Percentiles rank a stretch among this genome's conserved stretches.
These are phyloP conservation scores for Mycena crocata DNA, from an alignment of 768 basidiomycete genomes.

Conservation along the genomic window DNA sequence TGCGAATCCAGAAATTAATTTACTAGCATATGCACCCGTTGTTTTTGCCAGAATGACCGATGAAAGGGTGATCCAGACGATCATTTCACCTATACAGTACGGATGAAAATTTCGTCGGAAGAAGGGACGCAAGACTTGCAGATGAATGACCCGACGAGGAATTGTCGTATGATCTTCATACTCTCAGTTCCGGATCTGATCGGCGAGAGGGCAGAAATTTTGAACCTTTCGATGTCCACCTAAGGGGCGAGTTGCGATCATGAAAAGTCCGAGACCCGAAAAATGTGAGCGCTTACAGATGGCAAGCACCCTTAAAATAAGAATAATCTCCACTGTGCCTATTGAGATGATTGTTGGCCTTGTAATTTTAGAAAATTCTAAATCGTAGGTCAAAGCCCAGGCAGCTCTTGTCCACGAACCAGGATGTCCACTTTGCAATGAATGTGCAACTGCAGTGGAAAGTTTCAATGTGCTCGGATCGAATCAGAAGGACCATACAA, in stretches of 20 bases:
- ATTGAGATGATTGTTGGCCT: conserved; percentile 38
- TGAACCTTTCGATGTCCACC: conserved; percentile 25
- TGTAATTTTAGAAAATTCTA: background rate
- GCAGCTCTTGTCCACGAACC: conserved; percentile 15
- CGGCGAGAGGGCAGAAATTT: background rate
- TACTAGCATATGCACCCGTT: background rate
- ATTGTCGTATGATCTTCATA: background rate
- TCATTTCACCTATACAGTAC: background rate
- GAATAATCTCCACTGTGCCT: conserved; percentile 38
- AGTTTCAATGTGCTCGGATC: background rate
- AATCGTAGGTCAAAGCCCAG: background rate
- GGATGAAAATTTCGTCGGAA: background rate
- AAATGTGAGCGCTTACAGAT: conserved; percentile 34
- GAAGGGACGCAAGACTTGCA: background rate
- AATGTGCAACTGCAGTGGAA: conserved; percentile 32
- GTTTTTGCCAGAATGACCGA: conserved; percentile 14
- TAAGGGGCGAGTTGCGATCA: conserved; percentile 12
- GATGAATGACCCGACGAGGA: background rate
- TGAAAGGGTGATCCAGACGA: conserved; percentile 16
- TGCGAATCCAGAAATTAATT: background rate
- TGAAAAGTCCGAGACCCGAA: background rate
- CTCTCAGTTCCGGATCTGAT: background rate
- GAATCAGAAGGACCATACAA: conserved; percentile 5
- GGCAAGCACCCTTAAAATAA: conserved; percentile 38
- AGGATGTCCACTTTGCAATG: conserved; percentile 36